A percentile compares a stretch with the other conserved stretches of the same genome.
Evolutionary conservation across 2,329 filamentous ascomycete species (phyloP).

Genomic region (Zalaria sp.): DNA sequence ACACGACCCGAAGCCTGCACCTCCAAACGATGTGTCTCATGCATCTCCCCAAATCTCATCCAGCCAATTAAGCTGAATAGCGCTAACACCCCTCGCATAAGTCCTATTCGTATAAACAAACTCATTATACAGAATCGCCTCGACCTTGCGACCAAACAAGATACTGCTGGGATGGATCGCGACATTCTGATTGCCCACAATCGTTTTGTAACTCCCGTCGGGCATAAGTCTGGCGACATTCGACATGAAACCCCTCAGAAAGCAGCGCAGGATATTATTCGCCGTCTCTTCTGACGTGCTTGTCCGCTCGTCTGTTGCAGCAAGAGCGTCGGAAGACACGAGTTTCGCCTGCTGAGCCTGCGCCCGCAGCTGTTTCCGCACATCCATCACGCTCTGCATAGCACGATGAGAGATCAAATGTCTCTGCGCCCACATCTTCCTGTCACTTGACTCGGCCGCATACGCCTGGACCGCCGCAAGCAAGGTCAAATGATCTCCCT

Average conservation of each 20-base stretch:
- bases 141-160: slow-evolving; percentile 44
- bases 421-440: slow-evolving; percentile 44
- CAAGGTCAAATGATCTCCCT: slow-evolving; percentile 51
- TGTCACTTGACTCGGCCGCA: slow-evolving; percentile 41
- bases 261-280: slow-evolving; percentile 40
- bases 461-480: slow-evolving; percentile 47
- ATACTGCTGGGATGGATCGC: slow-evolving; percentile 49
- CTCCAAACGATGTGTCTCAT: no score
- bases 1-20: no score
- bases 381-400: slow-evolving; percentile 53
- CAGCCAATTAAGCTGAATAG: slow-evolving; percentile 49
- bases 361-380: slow-evolving; percentile 45
- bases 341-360: slow-evolving; percentile 37
- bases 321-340: slow-evolving; percentile 8
- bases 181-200: slow-evolving; percentile 47
- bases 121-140: slow-evolving; percentile 51
- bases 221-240: slow-evolving; percentile 47
- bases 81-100: slow-evolving; percentile 48
- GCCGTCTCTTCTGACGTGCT: slow-evolving; percentile 27
- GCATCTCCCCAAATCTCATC: slow-evolving; percentile 22
- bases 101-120: slow-evolving; percentile 52
- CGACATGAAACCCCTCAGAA: slow-evolving; percentile 43
- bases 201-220: slow-evolving; percentile 47
- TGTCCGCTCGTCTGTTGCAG: slow-evolving; percentile 4
- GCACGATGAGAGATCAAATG: slow-evolving; percentile 48